phyloP scores from a whole-genome alignment of 805 yeast species.

The Metschnikowia kofuensis region DNA sequence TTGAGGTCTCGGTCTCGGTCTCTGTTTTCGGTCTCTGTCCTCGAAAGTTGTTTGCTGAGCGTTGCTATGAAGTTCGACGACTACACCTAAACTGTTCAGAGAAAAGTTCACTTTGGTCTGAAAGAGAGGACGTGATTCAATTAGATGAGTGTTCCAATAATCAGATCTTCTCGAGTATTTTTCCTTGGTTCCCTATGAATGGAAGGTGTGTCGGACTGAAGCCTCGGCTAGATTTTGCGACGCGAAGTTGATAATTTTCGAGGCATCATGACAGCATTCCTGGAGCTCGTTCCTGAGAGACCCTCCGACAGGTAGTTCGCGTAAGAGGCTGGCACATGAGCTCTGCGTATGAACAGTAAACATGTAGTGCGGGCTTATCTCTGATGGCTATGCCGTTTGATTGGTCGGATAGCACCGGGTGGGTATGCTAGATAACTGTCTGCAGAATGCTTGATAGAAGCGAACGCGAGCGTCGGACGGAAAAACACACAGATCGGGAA shows the following conservation, averaged over 20 bases:
- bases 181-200: no score
- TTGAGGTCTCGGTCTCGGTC: background rate
- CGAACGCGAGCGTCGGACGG: background rate
- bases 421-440: background rate
- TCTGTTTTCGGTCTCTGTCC: no score
- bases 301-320: background rate
- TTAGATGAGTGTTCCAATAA: no score
- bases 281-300: background rate
- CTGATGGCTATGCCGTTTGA: background rate
- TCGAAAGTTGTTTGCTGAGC: no score
- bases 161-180: no score
- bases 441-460: background rate
- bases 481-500: no score
- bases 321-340: background rate
- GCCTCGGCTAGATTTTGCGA: background rate
- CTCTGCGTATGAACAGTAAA: background rate
- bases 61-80: no score
- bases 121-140: no score
- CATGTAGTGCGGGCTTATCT: slow-evolving; percentile 6
- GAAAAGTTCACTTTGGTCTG: no score
- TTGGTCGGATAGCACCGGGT: slow-evolving; percentile 7
- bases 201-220: no score
- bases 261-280: background rate
- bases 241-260: background rate
- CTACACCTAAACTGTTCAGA: no score